Evolutionary conservation across 2,329 filamentous ascomycete genomes (phyloP).

Genomic region (Aspergillus sp.): DNA sequence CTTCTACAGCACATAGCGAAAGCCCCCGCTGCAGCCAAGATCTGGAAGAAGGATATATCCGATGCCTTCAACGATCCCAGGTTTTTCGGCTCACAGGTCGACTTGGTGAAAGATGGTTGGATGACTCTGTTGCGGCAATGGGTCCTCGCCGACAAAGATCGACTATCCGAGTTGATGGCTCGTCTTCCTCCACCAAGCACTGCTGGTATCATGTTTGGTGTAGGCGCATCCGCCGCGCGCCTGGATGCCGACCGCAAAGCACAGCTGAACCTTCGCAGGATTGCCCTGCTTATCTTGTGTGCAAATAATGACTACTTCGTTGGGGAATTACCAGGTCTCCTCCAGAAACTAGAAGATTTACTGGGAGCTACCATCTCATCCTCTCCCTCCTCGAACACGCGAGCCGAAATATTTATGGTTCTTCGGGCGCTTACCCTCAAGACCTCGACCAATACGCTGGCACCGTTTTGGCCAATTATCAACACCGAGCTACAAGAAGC

Average conservation of each 20-base stretch:
- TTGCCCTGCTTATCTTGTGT: constrained; percentile 76
- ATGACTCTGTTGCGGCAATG: constrained; percentile 81
- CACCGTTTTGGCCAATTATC: constrained; percentile 84
- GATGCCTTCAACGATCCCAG: constrained; percentile 89
- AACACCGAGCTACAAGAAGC: constrained; percentile 82
- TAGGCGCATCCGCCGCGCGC: constrained; percentile 87
- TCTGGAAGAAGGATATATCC: constrained; percentile 87
- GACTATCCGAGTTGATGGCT: constrained; percentile 74
- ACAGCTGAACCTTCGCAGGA: constrained; percentile 81
- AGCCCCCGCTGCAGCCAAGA: constrained; percentile 76
- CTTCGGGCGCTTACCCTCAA: constrained; percentile 78
- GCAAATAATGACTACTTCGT: constrained; percentile 77
- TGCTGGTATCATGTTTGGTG: constrained; percentile 97
- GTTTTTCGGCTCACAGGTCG: constrained; percentile 72
- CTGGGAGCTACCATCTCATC: constrained; percentile 80
- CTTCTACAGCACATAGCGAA: constrained; percentile 76
- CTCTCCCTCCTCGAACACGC: constrained; percentile 85
- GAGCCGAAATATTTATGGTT: constrained; percentile 87
- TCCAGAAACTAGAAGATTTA: constrained; percentile 85
- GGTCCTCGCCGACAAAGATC: constrained; percentile 82
- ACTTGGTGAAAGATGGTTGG: constrained; percentile 72
- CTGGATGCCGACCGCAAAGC: constrained; percentile 94
- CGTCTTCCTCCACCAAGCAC: constrained; percentile 82
- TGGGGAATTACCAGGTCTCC: constrained; percentile 67
- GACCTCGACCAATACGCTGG: constrained; percentile 75